Evolutionary conservation across 371 early-diverging fungal species (phyloP).

Genomic region (Syncephalastrum contaminatum): DNA sequence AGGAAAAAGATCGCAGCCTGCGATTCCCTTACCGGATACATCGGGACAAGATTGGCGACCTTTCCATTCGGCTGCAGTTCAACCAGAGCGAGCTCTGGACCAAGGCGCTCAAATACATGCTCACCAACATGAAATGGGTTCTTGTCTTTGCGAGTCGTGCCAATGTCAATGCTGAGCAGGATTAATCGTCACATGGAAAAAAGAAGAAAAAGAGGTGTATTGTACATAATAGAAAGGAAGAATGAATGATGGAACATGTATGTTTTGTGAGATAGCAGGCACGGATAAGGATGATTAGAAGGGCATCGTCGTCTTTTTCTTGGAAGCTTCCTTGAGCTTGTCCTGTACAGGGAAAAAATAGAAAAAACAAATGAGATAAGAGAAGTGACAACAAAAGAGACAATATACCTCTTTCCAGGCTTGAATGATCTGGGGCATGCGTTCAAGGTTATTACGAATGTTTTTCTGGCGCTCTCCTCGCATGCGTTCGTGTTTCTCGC

Average conservation of each 20-base stretch:
- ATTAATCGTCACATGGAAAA: no score
- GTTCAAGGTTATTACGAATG: slow-evolving; percentile 43
- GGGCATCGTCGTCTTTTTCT: slow-evolving; percentile 49
- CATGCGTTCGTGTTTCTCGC: slow-evolving; percentile 64
- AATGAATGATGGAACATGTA: no score
- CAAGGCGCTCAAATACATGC: slow-evolving; percentile 83
- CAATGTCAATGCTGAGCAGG: slow-evolving; percentile 9
- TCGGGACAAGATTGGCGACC: slow-evolving; percentile 88
- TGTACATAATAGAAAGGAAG: no score
- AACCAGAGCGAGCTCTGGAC: slow-evolving; percentile 93
- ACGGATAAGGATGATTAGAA: slow-evolving; percentile 24
- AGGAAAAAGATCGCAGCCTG: slow-evolving; percentile 70
- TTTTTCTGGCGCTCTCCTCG: slow-evolving; percentile 52
- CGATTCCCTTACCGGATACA: slow-evolving; percentile 85
- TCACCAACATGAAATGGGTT: slow-evolving; percentile 86
- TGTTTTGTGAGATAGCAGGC: no score
- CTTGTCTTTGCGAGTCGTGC: slow-evolving; percentile 70
- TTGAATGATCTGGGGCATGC: slow-evolving; percentile 52
- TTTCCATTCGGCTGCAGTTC: slow-evolving; percentile 83
- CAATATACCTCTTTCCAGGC: slow-evolving; percentile 49
- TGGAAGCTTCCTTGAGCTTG: slow-evolving; percentile 46
- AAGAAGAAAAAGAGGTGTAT: no score
- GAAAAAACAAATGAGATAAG: neutral
- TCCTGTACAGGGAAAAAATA: slow-evolving; percentile 25
- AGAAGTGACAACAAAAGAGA: neutral